Evolutionary conservation across 192 early-diverging fungal species (phyloP), one percentile per base, ranked within the genome.

Genomic region (Rhizoclosmatium sp.): DNA sequence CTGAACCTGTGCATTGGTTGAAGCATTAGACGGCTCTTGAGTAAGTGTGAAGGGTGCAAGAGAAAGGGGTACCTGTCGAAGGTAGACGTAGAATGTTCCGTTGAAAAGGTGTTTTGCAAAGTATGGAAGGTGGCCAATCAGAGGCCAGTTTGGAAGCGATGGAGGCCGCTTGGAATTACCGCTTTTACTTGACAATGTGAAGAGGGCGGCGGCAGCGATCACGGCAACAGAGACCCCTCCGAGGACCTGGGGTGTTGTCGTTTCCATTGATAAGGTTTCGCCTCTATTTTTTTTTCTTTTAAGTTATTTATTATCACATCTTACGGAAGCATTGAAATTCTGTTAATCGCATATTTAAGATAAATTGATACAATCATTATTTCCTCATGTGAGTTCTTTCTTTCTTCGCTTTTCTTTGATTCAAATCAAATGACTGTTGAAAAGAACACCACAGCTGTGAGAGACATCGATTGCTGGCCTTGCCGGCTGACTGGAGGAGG

Each of bases 401-500:
- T 31, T 54, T 12, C 16, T 54, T 54, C 16, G 51, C 5, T 54
- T 16, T 54, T 54, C 51, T 54, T 7, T 54, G 5, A 12, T 54
- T 54, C 51, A 54, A 7, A 16, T 12, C 51, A 54, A 54, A 54
- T 54, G 51, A 16, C 5, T 54, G 51, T 12, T 54, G 5, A 7
- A 16, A 54, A 7, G 9, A 54, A 54, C 51, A 40, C 45, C 40
- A 40, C 39, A 68, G 23, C 66, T 40, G 39, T 47, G 16, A 59
- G 46, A 76, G 47, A 76, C 47, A 46, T 76, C 23, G 75, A 76
- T 47, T 76, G 75, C 49, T 76, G 75, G 75, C 75, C 75, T 4
- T 76, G 75, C 46, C 61, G 75, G 23, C n/a, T 76, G 40, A 76
- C 75, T 5, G 75, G 75, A 4, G 75, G 75, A 4, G 64, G 75